Evolutionary conservation across 164 flowering plant genomes (phyloP), one percentile per base, ranked within the genome.

Genomic region (Chimonanthus salicifolius): DNA sequence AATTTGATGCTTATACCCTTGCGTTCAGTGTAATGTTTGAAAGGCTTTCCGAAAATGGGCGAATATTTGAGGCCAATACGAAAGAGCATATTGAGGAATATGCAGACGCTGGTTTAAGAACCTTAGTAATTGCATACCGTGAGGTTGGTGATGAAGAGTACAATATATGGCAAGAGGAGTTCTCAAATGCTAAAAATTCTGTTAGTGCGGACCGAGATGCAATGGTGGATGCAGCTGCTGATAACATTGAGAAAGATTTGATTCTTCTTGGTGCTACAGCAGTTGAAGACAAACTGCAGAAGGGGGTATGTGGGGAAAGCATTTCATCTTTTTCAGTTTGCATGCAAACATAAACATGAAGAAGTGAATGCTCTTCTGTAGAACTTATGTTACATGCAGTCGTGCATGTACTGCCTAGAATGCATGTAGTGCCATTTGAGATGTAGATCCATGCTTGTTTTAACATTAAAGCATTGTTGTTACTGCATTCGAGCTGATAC

Each of bases 181-280:
- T 92, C 77, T 18, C 48, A 2, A 76, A 78, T 72, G 98, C 94
- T 75, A 89, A 89, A 76, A 80, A 84, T 65, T 86, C 94, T 62
- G 81, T 92, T 2, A 71, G 81, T 81, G 88, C 83, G 11, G 91
- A 94, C 46, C 84, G 89, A 73, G 93, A 92, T 74, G 83, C 77
- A 60, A 58, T 85, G 80, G 77, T 92, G 72, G 92, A 85, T 77
- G 84, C 82, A 46, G 83, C 82, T 68, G 92, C 93, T 50, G 90
- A 89, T 62, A 87, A 84, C 78, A 87, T 92, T 69, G 98, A 94
- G 79, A 85, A 77, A 76, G 83, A 87, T 76, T 76, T 94, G 51
- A 78, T 87, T 76, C 97, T 94, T 81, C 92, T 92, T 73, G 98
- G 98, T 81, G 88, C 91, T 72, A 92, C 98, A 71, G 95, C 95